A percentile compares a stretch with the other conserved stretches of the same genome.
Conservation (phyloP, 192 early-diverging fungal species). For the Geranomyces michiganensis region DNA sequence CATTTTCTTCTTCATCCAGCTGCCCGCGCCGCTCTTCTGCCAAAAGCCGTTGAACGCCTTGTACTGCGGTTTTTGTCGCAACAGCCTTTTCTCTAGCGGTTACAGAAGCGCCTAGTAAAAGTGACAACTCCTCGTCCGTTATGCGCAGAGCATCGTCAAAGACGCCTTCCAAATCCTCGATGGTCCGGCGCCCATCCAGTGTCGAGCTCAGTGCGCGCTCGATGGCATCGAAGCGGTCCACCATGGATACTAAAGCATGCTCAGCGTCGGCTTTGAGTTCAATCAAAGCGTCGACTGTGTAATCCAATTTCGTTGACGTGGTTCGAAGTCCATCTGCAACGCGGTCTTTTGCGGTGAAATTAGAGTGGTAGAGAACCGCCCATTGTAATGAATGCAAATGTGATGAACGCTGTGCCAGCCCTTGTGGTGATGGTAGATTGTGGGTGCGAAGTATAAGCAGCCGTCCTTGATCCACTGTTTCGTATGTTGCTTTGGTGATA, state of each 20-base stretch:
- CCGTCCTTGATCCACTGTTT: slow-evolving; percentile 31
- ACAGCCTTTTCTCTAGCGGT: background rate
- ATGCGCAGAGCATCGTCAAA: slow-evolving; percentile 20
- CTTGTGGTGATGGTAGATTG: slow-evolving; percentile 6
- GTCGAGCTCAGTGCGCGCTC: slow-evolving; percentile 26
- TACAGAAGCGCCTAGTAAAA: slow-evolving; percentile 7
- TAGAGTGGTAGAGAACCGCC: slow-evolving; percentile 30
- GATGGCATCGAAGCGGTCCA: slow-evolving; percentile 25
- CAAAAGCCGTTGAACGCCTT: background rate
- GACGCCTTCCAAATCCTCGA: slow-evolving; percentile 22
- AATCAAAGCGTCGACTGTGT: slow-evolving; percentile 22
- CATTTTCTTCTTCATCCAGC: background rate
- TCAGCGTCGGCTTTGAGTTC: slow-evolving; percentile 32
- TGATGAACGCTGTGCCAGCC: slow-evolving; percentile 22
- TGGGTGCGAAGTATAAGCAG: slow-evolving; percentile 21
- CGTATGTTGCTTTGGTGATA: slow-evolving; percentile 26
- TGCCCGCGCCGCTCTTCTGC: slow-evolving; percentile 3
- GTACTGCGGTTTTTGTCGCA: slow-evolving; percentile 4
- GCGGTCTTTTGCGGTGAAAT: slow-evolving; percentile 14
- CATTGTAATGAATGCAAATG: slow-evolving; percentile 25
- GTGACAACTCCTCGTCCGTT: slow-evolving; percentile 19
- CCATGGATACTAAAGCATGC: slow-evolving; percentile 23
- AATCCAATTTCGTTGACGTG: slow-evolving; percentile 5
- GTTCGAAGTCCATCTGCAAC: slow-evolving; percentile 22
- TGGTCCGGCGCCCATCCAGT: background rate